phyloP scores from a whole-genome alignment of 2,329 filamentous ascomycete species.

The Fusarium denticulatum region DNA sequence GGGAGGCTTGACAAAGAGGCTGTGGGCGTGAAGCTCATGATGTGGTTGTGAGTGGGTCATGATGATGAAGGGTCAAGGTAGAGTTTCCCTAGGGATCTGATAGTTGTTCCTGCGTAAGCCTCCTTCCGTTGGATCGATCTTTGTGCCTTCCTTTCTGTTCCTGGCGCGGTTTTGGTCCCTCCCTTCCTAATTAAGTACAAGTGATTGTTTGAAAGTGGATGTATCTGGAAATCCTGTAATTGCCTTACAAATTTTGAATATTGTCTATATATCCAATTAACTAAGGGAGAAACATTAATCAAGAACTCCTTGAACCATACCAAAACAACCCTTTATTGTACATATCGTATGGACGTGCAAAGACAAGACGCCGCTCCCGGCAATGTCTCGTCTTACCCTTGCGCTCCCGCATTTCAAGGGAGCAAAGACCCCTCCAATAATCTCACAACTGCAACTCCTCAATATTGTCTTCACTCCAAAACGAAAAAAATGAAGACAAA shows the following conservation, averaged over 20 bases:
- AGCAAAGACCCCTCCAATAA: conserved; percentile 7
- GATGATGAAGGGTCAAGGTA: not conserved
- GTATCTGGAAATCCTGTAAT: not conserved
- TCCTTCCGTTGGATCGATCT: conserved; percentile 12
- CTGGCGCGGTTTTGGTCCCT: not conserved
- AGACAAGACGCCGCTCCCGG: conserved; percentile 14
- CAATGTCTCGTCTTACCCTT: conserved; percentile 24
- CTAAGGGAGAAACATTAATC: not conserved
- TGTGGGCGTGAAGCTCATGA: not conserved
- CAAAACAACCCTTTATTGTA: not conserved
- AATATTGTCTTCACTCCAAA: not conserved
- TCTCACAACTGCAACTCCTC: not conserved
- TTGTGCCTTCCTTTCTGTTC: conserved; percentile 7
- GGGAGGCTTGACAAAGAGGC: not conserved
- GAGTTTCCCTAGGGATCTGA: conserved; percentile 3
- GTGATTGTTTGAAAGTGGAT: not conserved
- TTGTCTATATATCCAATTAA: not conserved
- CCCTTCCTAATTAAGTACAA: not conserved
- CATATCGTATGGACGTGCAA: not conserved
- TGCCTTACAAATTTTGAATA: not conserved
- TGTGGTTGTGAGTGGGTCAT: not conserved
- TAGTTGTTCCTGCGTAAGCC: conserved; percentile 34
- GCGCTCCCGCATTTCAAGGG: conserved; percentile 8
- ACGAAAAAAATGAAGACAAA: not conserved
- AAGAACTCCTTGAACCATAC: not conserved